Conservation (phyloP, 805 yeast species). For the Myxozyma vanderwaltii region DNA sequence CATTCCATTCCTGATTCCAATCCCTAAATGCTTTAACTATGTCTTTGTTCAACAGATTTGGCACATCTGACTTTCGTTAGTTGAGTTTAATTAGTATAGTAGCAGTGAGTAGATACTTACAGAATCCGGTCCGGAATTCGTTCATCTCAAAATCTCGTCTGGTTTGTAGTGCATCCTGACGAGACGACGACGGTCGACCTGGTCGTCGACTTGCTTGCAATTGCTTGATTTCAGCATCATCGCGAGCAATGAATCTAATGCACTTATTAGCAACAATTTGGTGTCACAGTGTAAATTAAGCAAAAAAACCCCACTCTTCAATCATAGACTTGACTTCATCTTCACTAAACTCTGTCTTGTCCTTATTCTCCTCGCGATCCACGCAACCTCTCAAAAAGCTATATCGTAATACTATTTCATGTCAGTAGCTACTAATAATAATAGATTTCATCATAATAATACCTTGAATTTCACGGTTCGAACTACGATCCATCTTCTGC, state of each 20-base stretch:
- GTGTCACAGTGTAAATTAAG: not conserved
- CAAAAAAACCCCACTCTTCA: conserved; percentile 47
- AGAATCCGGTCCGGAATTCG: conserved; percentile 67
- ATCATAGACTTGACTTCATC: conserved; percentile 65
- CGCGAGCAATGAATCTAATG: conserved; percentile 55
- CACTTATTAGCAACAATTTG: not conserved
- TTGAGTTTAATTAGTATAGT: not conserved
- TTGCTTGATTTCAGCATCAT: conserved; percentile 71
- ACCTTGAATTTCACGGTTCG: conserved; percentile 48
- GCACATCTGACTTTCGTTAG: conserved; percentile 45
- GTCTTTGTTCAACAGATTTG: conserved; percentile 64
- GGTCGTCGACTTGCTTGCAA: conserved; percentile 68
- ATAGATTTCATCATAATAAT: not conserved
- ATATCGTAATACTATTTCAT: conserved; percentile 50
- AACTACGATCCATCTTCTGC: conserved; percentile 56
- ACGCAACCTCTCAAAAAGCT: conserved; percentile 64
- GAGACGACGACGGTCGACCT: conserved; percentile 80
- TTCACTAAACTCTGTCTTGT: conserved; percentile 49
- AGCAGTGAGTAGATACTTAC: conserved; percentile 23
- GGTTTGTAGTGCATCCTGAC: conserved; percentile 67
- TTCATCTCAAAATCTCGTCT: conserved; percentile 61
- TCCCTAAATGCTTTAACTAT: conserved; percentile 61
- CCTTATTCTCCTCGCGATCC: conserved; percentile 41
- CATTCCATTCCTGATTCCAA: conserved; percentile 87
- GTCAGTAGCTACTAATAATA: not conserved